Percentiles rank a stretch among this genome's conserved stretches.
These are phyloP conservation scores for Heracleum sosnowskyi DNA, from an alignment of 129 eudicot species.

Conservation along the genomic window DNA sequence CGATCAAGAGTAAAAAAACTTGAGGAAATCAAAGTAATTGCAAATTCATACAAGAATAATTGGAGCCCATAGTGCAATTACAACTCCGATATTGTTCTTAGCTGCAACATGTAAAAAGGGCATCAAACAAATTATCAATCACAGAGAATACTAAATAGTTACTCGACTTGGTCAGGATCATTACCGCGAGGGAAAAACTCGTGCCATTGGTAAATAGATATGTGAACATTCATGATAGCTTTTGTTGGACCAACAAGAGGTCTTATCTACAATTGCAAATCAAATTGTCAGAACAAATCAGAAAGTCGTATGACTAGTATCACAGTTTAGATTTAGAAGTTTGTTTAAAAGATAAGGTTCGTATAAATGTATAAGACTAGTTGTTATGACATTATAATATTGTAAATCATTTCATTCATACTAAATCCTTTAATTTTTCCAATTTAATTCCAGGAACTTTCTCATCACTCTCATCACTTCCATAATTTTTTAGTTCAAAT, in stretches of 20 bases:
- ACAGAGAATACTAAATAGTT: background rate
- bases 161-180: constrained; percentile 6
- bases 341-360: background rate
- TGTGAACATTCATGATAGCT: constrained; percentile 64
- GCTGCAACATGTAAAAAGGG: constrained; percentile 49
- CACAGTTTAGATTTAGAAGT: background rate
- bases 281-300: background rate
- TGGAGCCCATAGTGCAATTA: constrained; percentile 93
- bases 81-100: constrained; percentile 84
- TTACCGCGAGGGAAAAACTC: constrained; percentile 96
- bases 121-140: background rate
- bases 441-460: background rate
- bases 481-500: background rate
- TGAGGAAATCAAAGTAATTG: background rate
- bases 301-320: background rate
- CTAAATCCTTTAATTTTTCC: background rate
- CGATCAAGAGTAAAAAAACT: background rate
- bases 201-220: constrained; percentile 72
- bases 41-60: constrained; percentile 58
- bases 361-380: background rate
- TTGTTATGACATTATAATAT: background rate
- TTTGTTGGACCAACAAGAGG: constrained; percentile 93
- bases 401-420: background rate
- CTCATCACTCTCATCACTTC: background rate
- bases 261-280: constrained; percentile 58